Base-by-base conservation (phyloP, 1,284 basidiomycete species). In the Cryptococcus sp. region DNA sequence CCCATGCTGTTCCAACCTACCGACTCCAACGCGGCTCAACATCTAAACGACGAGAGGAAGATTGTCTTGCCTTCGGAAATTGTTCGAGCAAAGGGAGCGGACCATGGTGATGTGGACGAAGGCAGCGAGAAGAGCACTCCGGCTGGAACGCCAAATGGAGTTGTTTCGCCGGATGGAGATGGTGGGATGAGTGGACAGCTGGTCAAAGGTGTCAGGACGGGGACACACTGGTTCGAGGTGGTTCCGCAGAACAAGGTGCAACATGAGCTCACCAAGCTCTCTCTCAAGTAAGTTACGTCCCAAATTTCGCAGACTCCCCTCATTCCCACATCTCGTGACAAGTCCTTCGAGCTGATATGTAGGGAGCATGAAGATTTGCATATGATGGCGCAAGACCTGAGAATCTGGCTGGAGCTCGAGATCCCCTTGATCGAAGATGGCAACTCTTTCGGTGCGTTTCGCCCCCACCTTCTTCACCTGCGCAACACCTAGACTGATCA, bases 401-500 rank as follows among this genome's bases (percentile, higher is more conserved):
- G 54, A 19, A 45, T 62, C 18, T 67, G 65, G 65, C 49, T 67
- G 4, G 54, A 65, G 24, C 50, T 64, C 28, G 65, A 67, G 36
- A 53, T 65, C n/a, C 65, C 65, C 19, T 32, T 64, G 5, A 58
- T 65, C 24, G 65, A 67, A 45, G 65, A 67, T 46, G 63, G 65
- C 16, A 67, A 67, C 43, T 59, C 56, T 5, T 67, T 65, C 45
- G 63, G 61, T 58, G 34, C 21, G 53, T 49, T n/a, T n/a, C n/a
- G n/a, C n/a, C n/a, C n/a, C 28, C 16, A 21, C 28, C 11, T 10
- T 31, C 28, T 31, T 26, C 23, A 21, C 6, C 19, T 42, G 26
- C 24, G 37, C 21, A 40, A 23, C 31, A 40, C 4, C 38, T 12
- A 31, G 26, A 46, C 50, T 52, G 45, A 55, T 14, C 23, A 3